phyloP scores from a whole-genome alignment of 2,329 filamentous ascomycete genomes.

The Exophiala lecanii-corni region DNA sequence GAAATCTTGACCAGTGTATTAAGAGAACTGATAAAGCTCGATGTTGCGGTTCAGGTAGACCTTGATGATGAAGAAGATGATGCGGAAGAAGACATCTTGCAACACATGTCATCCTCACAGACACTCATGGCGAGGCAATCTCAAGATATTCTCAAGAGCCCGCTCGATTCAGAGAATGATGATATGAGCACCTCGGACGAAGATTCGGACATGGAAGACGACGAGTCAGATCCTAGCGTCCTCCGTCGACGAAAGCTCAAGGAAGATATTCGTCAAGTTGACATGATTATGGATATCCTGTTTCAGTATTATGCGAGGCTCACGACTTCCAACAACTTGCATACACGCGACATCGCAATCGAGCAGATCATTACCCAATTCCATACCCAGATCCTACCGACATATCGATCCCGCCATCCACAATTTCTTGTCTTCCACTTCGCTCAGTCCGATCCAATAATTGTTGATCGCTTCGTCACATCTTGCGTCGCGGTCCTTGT shows the following conservation, averaged over 20 bases:
- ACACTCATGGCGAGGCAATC: conserved; percentile 28
- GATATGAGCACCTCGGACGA: conserved; percentile 45
- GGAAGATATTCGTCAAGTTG: conserved; percentile 84
- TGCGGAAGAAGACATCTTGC: conserved; percentile 67
- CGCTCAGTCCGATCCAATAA: conserved; percentile 70
- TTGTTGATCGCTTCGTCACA: conserved; percentile 78
- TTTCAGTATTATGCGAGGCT: conserved; percentile 73
- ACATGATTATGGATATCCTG: conserved; percentile 79
- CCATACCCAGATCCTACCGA: conserved; percentile 79
- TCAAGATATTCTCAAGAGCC: conserved; percentile 47
- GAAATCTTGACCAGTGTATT: conserved; percentile 80
- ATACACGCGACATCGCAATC: conserved; percentile 67
- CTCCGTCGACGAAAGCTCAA: conserved; percentile 65
- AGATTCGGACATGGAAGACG: conserved; percentile 67
- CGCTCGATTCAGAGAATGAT: conserved; percentile 38
- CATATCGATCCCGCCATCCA: conserved; percentile 84
- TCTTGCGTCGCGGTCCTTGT: conserved; percentile 70
- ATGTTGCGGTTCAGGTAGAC: conserved; percentile 91
- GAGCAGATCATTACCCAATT: conserved; percentile 82
- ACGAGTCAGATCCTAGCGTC: conserved; percentile 47
- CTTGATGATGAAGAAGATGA: conserved; percentile 91
- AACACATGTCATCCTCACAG: conserved; percentile 40
- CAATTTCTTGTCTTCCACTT: conserved; percentile 97
- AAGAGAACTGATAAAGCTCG: conserved; percentile 84
- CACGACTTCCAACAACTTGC: conserved; percentile 36